Evolutionary conservation across 345 rosid species (phyloP), one percentile per base, ranked within the genome.

Genomic region (Hirschfeldia incana): DNA sequence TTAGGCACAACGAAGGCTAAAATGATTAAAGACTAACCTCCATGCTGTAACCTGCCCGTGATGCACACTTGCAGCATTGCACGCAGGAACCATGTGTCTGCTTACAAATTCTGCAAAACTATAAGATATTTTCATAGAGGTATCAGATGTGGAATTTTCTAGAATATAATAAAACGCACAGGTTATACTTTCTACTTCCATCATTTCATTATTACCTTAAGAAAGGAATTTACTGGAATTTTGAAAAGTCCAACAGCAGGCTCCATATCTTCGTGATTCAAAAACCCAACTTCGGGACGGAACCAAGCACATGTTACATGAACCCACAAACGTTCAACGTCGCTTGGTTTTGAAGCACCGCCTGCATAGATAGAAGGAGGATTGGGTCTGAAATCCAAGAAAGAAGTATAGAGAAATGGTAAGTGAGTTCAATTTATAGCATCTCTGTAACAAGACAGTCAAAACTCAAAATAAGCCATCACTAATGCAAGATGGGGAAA

Each of bases 271-370:
- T 90, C 87, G 76, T 90, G 92, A 86, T 89, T 84, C 79, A 90
- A 78, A 81, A 94, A 94, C 80, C 84, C 89, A 83, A 94, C 89
- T 89, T 93, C 97, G 39, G 99, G 98, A 69, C 88, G 88, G 81
- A 94, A 94, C 99, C 99, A 94, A 78, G 98, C 98, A 81, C 97
- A 94, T 59, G 95, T 92, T 79, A 94, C 89, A 78, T 94, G 99
- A 84, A 92, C 90, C 98, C 98, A 94, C 42, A 90, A 83, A 29
- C 76, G 73, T 77, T 85, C 90, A 69, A 86, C 74, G 80, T 94
- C 93, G 32, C 85, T 88, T 75, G 98, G 98, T 89, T 94, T 94
- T 83, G 92, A 73, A 85, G 98, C 98, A 80, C 98, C 98, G 3
- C 99, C 99, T 93, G 70, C 51, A 84, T 65, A 75, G 32, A 65